Base-by-base conservation (phyloP, 257 asterid species). In the Ehretia macrophylla region DNA sequence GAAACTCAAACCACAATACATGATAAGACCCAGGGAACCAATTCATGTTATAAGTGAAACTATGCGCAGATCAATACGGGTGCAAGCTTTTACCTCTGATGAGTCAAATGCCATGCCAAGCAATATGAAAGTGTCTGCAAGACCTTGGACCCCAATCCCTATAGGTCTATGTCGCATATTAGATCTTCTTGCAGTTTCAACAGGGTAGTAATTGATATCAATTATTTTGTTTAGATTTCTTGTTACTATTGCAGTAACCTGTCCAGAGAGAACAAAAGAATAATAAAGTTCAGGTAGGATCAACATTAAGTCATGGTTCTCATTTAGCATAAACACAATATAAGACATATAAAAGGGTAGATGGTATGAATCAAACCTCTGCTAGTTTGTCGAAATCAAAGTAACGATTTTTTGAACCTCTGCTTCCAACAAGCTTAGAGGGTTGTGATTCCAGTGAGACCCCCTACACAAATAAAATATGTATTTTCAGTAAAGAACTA, bases 51-150 rank as follows among this genome's bases (percentile, higher is more conserved):
- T 17, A 48, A 48, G 21, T 48, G 13, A 12, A 42, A 42, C 47
- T 3, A 42, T 44, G 17, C 44, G 20, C 32, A 65, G 46, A 20
- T 5, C 50, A 58, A 45, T n/a, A 54, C 63, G 16, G 47, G 3
- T 42, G 12, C 1, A 10, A 42, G 47, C 63, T n/a, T 22, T 56
- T 66, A 92, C 99, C 96, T 88, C 99, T 16, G 79, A 85, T 27
- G 99, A 92, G 67, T 92, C 99, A 77, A 92, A 92, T 66, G 99
- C 70, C 97, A 92, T 88, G 59, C 98, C 98, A 56, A 91, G 98
- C 79, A 92, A 81, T 60, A 92, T 88, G 69, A 92, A 92, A 44
- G 96, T 75, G 59, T 92, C 99, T 14, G 99, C 99, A 63, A 92
- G 94, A 58, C 99, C 99, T 66, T 92, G 99, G 32, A 92, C 97